Percentiles rank a stretch among this genome's conserved stretches.
Conservation (phyloP, 306 rosid species). For the Chamaecrista fasciculata region DNA sequence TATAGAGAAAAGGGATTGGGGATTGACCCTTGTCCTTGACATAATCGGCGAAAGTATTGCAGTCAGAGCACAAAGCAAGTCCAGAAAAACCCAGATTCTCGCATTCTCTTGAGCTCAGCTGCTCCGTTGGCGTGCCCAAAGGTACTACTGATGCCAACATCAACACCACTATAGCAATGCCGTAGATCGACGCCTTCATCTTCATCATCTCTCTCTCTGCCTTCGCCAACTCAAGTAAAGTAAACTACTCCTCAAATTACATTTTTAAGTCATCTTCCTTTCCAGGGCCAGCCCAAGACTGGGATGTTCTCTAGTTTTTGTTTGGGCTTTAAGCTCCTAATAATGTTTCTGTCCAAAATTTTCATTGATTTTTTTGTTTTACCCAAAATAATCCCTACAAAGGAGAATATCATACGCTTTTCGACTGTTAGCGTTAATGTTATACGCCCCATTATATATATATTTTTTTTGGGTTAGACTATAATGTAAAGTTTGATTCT, state of each 20-base stretch:
- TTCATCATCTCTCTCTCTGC: neutral
- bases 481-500: no score
- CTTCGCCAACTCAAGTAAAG: neutral
- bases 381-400: no score
- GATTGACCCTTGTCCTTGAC: conserved; percentile 83
- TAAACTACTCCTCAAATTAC: no score
- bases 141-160: conserved; percentile 13
- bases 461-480: no score
- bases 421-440: no score
- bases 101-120: conserved; percentile 75
- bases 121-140: conserved; percentile 40
- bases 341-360: no score
- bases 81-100: conserved; percentile 91
- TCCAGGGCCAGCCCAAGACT: neutral
- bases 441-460: no score
- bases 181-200: conserved; percentile 36
- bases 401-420: no score
- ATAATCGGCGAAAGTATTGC: conserved; percentile 79
- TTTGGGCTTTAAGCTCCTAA: neutral
- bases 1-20: neutral
- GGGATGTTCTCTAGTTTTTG: neutral
- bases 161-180: conserved; percentile 21
- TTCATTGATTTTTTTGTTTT: no score
- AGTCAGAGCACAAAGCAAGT: conserved; percentile 88
- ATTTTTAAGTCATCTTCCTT: neutral